These are phyloP conservation scores for Zygoascus tannicola DNA, from an alignment of 805 yeast genomes.

Conservation along the genomic window DNA sequence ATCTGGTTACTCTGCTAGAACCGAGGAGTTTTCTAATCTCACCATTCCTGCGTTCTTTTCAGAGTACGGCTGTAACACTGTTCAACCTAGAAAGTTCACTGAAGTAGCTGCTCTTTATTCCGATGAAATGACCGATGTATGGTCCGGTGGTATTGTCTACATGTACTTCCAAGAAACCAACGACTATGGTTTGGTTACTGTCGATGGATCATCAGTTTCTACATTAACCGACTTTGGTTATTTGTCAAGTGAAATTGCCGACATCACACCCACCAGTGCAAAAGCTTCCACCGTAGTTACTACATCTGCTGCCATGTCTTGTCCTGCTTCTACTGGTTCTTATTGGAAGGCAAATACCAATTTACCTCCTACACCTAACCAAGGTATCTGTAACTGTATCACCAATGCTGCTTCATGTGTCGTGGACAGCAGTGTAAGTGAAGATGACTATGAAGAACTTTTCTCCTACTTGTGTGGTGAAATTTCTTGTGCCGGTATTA, in stretches of 20 bases:
- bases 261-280: conserved; percentile 43
- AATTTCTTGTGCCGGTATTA: conserved; percentile 53
- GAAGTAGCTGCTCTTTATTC: conserved; percentile 64
- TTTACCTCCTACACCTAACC: conserved; percentile 73
- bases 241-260: conserved; percentile 45
- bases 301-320: conserved; percentile 31
- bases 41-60: conserved; percentile 79
- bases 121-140: conserved; percentile 71
- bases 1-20: conserved; percentile 66
- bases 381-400: conserved; percentile 57
- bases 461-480: conserved; percentile 49
- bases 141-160: conserved; percentile 93
- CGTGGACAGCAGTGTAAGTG: conserved; percentile 41
- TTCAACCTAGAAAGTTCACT: conserved; percentile 63
- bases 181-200: conserved; percentile 67
- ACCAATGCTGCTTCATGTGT: conserved; percentile 47
- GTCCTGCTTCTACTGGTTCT: conserved; percentile 40
- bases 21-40: conserved; percentile 61
- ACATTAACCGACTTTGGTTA: conserved; percentile 54
- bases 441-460: conserved; percentile 49
- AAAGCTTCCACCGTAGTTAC: conserved; percentile 31
- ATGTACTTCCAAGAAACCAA: conserved; percentile 83
- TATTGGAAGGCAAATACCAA: conserved; percentile 60
- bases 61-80: conserved; percentile 78
- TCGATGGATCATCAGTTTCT: conserved; percentile 40